Evolutionary conservation across 2,329 filamentous ascomycete genomes (phyloP), one percentile per base, ranked within the genome.

Genomic region (Fusarium nisikadoi): DNA sequence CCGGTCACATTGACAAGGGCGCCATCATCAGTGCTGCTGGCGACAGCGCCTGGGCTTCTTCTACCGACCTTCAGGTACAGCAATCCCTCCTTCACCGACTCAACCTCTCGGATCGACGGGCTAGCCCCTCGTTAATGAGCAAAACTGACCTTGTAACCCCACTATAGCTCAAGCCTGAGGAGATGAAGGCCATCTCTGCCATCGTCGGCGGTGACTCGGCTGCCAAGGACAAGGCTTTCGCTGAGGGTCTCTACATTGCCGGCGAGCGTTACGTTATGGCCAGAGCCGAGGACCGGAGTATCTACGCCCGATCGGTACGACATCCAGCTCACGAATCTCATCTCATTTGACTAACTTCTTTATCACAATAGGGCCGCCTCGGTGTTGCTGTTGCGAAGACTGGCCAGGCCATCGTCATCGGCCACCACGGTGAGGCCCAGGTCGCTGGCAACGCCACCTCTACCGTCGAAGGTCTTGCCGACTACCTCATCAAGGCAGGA

Each of bases 311-410:
- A 89, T 91, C 94, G 89, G 94, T 97, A 86, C 70, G 86, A 59
- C 41, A 50, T 53, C 39, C 17, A 65, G 47, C 38, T 35, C 36
- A 41, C 49, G 19, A 43, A 17, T n/a, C 33, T 35, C 19, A 50
- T 42, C 45, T 33, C 53, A 50, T 23, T 23, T 46, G 36, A 49
- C 59, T 71, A 52, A 70, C 36, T 11, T 25, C 31, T 59, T 20
- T 13, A 31, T 14, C 4, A 61, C 27, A 36, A 70, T 72, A 89
- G 87, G 94, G 93, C 77, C 93, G 92, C 81, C 89, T 92, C 80
- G 96, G 96, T 74, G 84, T 97, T 78, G 87, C 92, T 80, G 89
- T 96, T 77, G 91, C 91, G 84, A 97, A 97, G 88, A 97, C 95
- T 78, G 91, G 88, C 79, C 92, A 97, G 84, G 94, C 94, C 76